Evolutionary conservation across 306 rosid species (phyloP), one percentile per base, ranked within the genome.

Genomic region (Casuarina cunninghamiana): DNA sequence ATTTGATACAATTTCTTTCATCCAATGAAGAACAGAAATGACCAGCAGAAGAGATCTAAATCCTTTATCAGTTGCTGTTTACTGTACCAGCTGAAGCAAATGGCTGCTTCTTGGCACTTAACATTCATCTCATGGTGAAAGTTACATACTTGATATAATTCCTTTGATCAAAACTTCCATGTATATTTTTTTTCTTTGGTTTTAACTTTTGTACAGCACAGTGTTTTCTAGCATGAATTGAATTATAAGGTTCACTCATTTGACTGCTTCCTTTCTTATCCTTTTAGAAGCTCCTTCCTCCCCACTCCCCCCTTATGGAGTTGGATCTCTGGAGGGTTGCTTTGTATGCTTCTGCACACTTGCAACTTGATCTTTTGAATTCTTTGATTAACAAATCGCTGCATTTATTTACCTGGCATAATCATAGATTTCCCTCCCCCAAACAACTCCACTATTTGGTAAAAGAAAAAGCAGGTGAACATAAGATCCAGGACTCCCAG

Each of bases 21-120:
- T 83, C 97, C 48, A 84, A 21, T 67, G 75, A 73, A 16, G 80
- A 82, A 74, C 76, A 77, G 65, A 49, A 80, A 35, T 74, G 77
- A 63, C 5, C 37, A 66, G 26, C 65, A 2, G 35, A 2, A 5
- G 63, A 37, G 45, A 9, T 68, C 7, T 26, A 26, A 26, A 12
- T 4, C 4, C 11, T 66, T 41, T 66, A 12, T 66, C 42, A 32
- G 71, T 42, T 42, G 32, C 26, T 17, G 13, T 58, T 70, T 61
- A 76, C 60, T 41, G 55, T 11, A 5, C 69, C 73, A 26, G 75
- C 58, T 38, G 41, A 51, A 48, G 49, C 53, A 49, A 38, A 54
- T 35, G 1, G 5, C 6, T 41, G 19, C 65, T 73, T 26, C 50
- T 26, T 51, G 51, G 21, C 69, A 76, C 39, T n/a, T 75, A 46